Conservation (phyloP, 257 asterid genomes). For the Ocimum tenuiflorum region DNA sequence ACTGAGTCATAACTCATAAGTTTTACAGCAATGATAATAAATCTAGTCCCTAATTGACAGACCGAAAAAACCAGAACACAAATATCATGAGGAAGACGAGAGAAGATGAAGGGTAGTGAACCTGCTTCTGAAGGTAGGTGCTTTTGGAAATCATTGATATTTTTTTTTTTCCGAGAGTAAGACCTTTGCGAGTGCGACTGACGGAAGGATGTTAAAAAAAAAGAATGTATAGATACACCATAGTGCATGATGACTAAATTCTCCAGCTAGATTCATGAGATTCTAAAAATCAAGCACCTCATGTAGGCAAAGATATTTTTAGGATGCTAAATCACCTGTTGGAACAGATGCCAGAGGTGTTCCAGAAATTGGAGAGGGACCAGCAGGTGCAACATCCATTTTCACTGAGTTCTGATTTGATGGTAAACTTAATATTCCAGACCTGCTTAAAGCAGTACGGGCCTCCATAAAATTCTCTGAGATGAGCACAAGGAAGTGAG, state of each 20-base stretch:
- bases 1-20: no score
- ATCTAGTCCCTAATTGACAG: no score
- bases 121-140: no score
- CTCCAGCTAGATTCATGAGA: neutral
- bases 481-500: slow-evolving; percentile 78
- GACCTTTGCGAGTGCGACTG: no score
- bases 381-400: slow-evolving; percentile 51
- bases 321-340: slow-evolving; percentile 44
- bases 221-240: neutral
- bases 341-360: slow-evolving; percentile 55
- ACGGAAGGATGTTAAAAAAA: no score
- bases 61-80: no score
- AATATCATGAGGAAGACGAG: no score
- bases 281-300: slow-evolving; percentile 4
- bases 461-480: slow-evolving; percentile 78
- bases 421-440: slow-evolving; percentile 54
- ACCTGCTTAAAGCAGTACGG: slow-evolving; percentile 54
- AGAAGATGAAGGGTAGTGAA: no score
- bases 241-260: neutral
- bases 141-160: no score
- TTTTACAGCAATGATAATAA: no score
- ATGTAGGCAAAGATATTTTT: neutral
- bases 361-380: slow-evolving; percentile 54
- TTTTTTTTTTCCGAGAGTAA: no score
- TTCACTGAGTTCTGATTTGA: slow-evolving; percentile 65